Base-by-base conservation (phyloP, 495 filamentous ascomycete genomes). In the Ramalina intermedia region DNA sequence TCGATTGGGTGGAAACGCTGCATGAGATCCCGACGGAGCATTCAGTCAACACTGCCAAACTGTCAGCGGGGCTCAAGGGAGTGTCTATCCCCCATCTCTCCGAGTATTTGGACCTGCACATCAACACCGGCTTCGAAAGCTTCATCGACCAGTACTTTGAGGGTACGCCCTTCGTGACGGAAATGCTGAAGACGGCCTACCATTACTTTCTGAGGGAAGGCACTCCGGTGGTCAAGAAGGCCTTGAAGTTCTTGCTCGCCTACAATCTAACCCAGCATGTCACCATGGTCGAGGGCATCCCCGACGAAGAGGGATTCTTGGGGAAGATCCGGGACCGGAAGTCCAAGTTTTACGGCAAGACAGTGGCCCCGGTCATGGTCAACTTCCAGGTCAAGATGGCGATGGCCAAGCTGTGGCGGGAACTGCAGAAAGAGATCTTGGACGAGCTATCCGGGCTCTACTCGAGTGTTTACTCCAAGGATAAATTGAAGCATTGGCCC, bases 351-450 rank as follows among this genome's bases (percentile, higher is more conserved):
- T 74, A 69, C 50, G 88, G 88, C 61, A 88, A 90, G 73, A 87
- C 79, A 23, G 76, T 91, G 55, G 88, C 88, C 14, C 88, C 88
- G 2, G 86, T 94, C 53, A 91, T 94, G 87, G 90, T 95, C 77
- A 94, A 94, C 70, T 94, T 95, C 76, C 85, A 94, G 68, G 83
- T 95, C 67, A 95, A 95, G 73, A 85, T 80, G 60, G 88, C 88
- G 42, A 79, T 95, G 71, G 87, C 86, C 27, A 84, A 86, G 58
- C 87, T 94, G 84, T 95, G 88, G 88, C 86, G 88, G 51, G 88
- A 93, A 63, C 69, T 95, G 39, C 86, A 93, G 64, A 93, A 93
- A 68, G 88, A 95, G 52, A 82, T 94, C 40, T 70, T 95, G 12
- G 88, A 93, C 66, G 87, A 95, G 69, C 77, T 95, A 1, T 94